Base-by-base conservation (phyloP, 306 rosid genomes). In the Adenanthera pavonina region DNA sequence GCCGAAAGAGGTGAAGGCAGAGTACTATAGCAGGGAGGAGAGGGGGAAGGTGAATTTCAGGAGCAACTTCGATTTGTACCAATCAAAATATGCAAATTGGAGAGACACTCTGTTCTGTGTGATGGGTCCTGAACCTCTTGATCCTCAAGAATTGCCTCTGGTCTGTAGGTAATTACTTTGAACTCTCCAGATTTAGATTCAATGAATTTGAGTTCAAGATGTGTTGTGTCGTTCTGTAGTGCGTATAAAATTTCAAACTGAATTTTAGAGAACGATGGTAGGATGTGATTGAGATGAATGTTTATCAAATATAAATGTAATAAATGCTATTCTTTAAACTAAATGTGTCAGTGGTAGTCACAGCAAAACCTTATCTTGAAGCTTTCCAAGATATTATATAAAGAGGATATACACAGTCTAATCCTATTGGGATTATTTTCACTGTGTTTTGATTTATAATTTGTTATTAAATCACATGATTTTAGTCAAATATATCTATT, bases 51-150 rank as follows among this genome's bases (percentile, higher is more conserved):
- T 89, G 71, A 87, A 69, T 78, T 87, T 60, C 65, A 35, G 47
- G 4, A 87, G 87, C 70, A 87, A 89, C 81, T 87, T 84, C 41
- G 89, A 87, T 76, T 57, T 89, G 85, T 85, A 87, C 35, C 16
- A 6, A n/a, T 81, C 89, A 0, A 87, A 69, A 14, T 81, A 72
- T 76, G 89, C 89, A 25, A 85, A 81, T 25, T 85, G 92, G 91
- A 87, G 89, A 65, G 91, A 89, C 43, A 69, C 82, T 64, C 57
- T 87, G 57, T 74, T 33, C 6, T 89, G 87, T 87, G 81, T 76
- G 8, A 87, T 84, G 92, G 85, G 75, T 44, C 88, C 88, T 74
- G 61, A 74, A 41, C 67, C 80, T 16, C 83, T 85, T 56, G 54
- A 85, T 59, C 85, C 80, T 2, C 62, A 85, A 49, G 60, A 81